phyloP scores from a whole-genome alignment of 2,329 filamentous ascomycete species.

The Chaetomium sp. region DNA sequence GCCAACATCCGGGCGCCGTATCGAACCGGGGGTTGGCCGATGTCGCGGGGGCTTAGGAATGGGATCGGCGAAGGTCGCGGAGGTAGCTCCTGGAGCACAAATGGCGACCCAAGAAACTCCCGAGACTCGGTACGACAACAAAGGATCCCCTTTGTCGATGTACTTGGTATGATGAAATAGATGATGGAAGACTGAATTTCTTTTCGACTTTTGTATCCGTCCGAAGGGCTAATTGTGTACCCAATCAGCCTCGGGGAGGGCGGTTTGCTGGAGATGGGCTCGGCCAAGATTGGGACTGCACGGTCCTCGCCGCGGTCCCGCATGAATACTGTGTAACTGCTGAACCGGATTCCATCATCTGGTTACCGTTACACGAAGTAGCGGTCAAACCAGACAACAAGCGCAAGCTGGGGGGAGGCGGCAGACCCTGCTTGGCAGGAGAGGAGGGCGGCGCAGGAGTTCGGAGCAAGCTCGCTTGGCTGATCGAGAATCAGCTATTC shows the following conservation, averaged over 20 bases:
- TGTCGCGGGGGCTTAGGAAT: neutral
- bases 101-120: neutral
- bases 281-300: neutral
- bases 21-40: neutral
- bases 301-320: neutral
- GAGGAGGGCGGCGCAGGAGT: neutral
- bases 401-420: neutral
- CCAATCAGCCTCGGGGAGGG: neutral
- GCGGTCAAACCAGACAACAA: slow-evolving; percentile 1
- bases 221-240: neutral
- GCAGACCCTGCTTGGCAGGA: neutral
- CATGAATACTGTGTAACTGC: neutral
- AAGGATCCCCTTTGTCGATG: neutral
- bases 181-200: neutral
- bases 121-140: neutral
- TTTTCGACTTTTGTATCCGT: neutral
- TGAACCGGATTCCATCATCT: neutral
- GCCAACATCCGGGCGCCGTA: neutral
- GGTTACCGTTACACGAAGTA: neutral
- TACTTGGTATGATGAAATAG: too few species aligned
- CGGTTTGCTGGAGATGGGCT: neutral
- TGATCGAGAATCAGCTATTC: neutral
- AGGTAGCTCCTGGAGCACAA: neutral
- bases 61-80: neutral
- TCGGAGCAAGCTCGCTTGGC: neutral